phyloP scores from a whole-genome alignment of 352 stramenopile genomes.

The Phytophthora melonis region DNA sequence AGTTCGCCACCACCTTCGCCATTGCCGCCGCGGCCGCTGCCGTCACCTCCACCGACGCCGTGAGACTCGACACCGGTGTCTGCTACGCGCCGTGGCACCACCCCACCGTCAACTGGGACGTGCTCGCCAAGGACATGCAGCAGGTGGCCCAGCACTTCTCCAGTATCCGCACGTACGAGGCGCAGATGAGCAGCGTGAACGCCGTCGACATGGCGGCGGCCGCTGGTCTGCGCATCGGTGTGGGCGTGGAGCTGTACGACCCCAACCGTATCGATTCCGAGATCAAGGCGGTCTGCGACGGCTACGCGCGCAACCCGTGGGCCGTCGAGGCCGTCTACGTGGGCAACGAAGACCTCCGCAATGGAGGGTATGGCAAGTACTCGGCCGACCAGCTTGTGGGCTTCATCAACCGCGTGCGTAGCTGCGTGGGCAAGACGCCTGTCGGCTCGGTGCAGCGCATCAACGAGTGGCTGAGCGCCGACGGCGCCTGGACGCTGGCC shows the following conservation, averaged over 20 bases:
- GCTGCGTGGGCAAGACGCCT: constrained; percentile 46
- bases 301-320: constrained; percentile 35
- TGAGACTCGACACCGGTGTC: constrained; percentile 25
- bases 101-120: constrained; percentile 32
- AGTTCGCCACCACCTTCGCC: constrained; percentile 21
- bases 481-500: constrained; percentile 36
- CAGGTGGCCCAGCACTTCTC: constrained; percentile 51
- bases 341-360: constrained; percentile 71
- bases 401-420: constrained; percentile 55
- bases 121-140: constrained; percentile 40
- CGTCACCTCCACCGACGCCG: background rate
- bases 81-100: constrained; percentile 72
- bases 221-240: constrained; percentile 55
- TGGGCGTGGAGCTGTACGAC: constrained; percentile 64
- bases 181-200: constrained; percentile 54
- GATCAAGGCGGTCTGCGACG: constrained; percentile 57
- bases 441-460: constrained; percentile 67
- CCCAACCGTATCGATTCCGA: constrained; percentile 31
- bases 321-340: constrained; percentile 66
- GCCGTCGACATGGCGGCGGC: constrained; percentile 44
- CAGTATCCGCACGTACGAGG: constrained; percentile 65
- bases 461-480: constrained; percentile 54
- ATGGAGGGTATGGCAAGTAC: constrained; percentile 43
- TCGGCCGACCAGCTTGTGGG: constrained; percentile 42
- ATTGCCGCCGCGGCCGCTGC: background rate